Conservation (phyloP, 2,329 filamentous ascomycete species). For the Hypoxylon sp. region DNA sequence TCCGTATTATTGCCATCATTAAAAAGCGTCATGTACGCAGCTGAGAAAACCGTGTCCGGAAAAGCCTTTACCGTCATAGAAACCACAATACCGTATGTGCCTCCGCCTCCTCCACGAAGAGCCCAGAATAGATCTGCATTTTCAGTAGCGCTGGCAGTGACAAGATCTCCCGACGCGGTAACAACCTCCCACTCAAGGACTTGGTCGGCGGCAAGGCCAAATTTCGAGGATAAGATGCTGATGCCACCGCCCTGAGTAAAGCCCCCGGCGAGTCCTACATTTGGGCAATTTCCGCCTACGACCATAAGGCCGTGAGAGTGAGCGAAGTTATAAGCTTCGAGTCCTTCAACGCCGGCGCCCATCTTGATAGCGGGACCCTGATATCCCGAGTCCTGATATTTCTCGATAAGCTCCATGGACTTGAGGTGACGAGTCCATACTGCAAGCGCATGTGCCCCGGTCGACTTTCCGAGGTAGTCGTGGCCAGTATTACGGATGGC, state of each 20-base stretch:
- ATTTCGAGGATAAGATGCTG: conserved; percentile 64
- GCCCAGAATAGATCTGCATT: conserved; percentile 76
- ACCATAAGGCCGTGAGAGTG: conserved; percentile 27
- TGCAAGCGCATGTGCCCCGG: conserved; percentile 44
- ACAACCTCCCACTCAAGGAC: conserved; percentile 70
- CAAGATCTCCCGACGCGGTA: conserved; percentile 62
- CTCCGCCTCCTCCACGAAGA: conserved; percentile 70
- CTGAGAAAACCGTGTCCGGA: conserved; percentile 31
- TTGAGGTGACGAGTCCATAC: conserved; percentile 48
- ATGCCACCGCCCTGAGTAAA: conserved; percentile 68
- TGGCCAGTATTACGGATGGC: conserved; percentile 63
- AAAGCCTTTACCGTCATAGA: conserved; percentile 34
- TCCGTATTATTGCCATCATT: conserved; percentile 34
- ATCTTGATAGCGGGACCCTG: conserved; percentile 60
- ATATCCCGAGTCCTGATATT: conserved; percentile 49
- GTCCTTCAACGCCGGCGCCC: conserved; percentile 46
- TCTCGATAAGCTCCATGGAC: conserved; percentile 35
- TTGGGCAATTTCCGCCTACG: conserved; percentile 37
- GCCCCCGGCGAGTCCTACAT: conserved; percentile 38
- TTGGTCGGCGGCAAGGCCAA: conserved; percentile 72
- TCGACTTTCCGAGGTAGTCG: conserved; percentile 53
- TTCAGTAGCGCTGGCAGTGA: conserved; percentile 62
- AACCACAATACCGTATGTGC: conserved; percentile 70
- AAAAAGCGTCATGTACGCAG: conserved; percentile 12
- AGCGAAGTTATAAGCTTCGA: conserved; percentile 30